Conservation (phyloP, 345 rosid species). For the Noccaea bulbosa region DNA sequence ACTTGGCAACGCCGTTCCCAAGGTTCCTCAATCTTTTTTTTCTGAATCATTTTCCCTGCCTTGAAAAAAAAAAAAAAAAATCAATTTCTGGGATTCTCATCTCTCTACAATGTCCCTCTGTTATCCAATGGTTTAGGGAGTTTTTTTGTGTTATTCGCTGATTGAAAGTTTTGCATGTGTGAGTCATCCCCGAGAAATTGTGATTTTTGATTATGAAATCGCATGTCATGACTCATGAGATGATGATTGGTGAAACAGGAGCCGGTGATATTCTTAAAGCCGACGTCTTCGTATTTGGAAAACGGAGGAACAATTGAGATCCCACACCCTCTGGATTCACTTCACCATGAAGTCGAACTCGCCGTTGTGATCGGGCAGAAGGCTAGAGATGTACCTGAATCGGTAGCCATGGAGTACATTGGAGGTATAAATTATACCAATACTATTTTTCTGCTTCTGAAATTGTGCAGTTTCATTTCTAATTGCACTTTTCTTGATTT, state of each 20-base stretch:
- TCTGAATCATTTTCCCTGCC: background rate
- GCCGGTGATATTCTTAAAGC: constrained; percentile 91
- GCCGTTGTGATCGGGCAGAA: constrained; percentile 79
- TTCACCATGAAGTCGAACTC: constrained; percentile 94
- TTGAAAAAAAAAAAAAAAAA: background rate
- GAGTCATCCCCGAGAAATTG: background rate
- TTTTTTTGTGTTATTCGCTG: background rate
- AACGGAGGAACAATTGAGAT: constrained; percentile 93
- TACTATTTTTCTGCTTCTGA: background rate
- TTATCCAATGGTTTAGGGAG: background rate
- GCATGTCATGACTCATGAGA: too few species aligned
- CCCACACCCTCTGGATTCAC: constrained; percentile 70
- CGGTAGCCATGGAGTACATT: constrained; percentile 79
- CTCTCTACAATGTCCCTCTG: background rate
- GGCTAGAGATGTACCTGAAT: constrained; percentile 82
- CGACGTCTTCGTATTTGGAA: constrained; percentile 89
- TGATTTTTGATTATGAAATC: background rate
- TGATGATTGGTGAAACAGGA: constrained; percentile 49
- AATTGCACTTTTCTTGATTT: background rate
- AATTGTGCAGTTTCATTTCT: background rate
- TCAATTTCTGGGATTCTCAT: background rate
- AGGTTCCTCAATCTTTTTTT: constrained; percentile 46
- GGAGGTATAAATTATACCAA: constrained; percentile 53
- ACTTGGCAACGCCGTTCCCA: constrained; percentile 97
- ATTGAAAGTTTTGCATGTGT: constrained; percentile 6